Conservation (phyloP, 352 stramenopile genomes). For the Globisporangium polare region DNA sequence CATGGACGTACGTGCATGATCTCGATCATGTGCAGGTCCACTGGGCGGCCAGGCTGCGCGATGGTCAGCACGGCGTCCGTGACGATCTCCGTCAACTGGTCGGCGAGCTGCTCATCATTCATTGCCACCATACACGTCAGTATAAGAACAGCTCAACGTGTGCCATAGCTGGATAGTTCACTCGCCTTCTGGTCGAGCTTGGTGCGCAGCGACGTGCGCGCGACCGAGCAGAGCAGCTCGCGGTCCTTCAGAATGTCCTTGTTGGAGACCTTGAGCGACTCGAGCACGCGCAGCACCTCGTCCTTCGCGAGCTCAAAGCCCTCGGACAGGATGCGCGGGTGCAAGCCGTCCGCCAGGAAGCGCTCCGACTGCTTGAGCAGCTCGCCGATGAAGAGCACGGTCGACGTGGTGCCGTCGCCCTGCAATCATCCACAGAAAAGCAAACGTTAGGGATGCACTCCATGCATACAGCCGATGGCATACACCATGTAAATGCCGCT, state of each 20-base stretch:
- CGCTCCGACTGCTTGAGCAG: conserved; percentile 97
- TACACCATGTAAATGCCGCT: neutral
- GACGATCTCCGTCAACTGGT: conserved; percentile 95
- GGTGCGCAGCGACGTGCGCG: conserved; percentile 95
- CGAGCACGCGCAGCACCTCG: conserved; percentile 92
- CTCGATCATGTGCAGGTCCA: conserved; percentile 99
- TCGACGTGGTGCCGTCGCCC: conserved; percentile 98
- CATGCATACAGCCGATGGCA: neutral
- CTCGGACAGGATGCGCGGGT: conserved; percentile 96
- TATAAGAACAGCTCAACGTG: neutral
- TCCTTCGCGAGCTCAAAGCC: conserved; percentile 98
- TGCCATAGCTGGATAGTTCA: neutral
- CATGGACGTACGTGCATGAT: conserved; percentile 92
- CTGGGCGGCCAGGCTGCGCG: conserved; percentile 67
- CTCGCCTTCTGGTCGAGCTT: conserved; percentile 94
- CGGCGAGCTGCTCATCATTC: conserved; percentile 42
- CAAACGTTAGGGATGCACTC: too few relatives aligned
- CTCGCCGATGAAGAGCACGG: conserved; percentile 98
- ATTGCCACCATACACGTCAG: conserved; percentile 7
- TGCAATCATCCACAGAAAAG: conserved; percentile 12
- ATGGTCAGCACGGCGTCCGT: conserved; percentile 97
- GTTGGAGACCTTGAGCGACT: conserved; percentile 86
- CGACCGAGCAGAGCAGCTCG: conserved; percentile 93
- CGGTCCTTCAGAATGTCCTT: conserved; percentile 89
- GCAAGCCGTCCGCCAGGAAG: conserved; percentile 95